Base-by-base conservation (phyloP, 495 filamentous ascomycete genomes). In the Penicillium alfredii region DNA sequence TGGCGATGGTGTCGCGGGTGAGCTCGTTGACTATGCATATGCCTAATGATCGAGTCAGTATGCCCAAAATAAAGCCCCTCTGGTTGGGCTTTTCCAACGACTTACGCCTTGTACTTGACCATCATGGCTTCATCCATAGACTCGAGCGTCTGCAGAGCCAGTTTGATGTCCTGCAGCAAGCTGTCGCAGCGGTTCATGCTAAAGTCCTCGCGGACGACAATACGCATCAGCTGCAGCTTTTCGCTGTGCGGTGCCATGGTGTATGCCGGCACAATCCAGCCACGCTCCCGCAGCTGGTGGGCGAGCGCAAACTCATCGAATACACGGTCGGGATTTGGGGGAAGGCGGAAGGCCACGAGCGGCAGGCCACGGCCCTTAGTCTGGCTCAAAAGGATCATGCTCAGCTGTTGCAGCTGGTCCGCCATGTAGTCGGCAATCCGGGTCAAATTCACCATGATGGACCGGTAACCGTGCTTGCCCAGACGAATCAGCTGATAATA, bases 401-500 rank as follows among this genome's bases (percentile, higher is more conserved):
- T 86, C 19, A 89, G 66, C 1, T 80, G 61, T 48, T 79, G 60
- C 17, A 95, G 76, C 38, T 76, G 68, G 1, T 69, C 64, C 21
- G 81, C 69, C 13, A 95, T 76, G 60, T 93, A 89, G 61, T 93
- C 81, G 9, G 88, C 76, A 2, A 80, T 88, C 35, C 82, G 78
- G 35, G 83, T 93, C 21, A 94, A 66, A 64, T 94, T 94, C 42
- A 67, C 59, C 88, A 95, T 94, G 66, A 93, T 89, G 35, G 80
- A 65, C 12, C 80, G 72, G 68, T 92, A 95, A 9, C 88, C 88
- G 48, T 80, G 77, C 71, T 92, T 89, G 30, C 88, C 88, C 6
- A 95, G 76, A 7, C 88, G 84, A 63, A 95, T 92, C 56, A 95
- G 67, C 58, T 94, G 88, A 67, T 95, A 95, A 68, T 95, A 95